Conservation (phyloP, 2,329 filamentous ascomycete genomes). For the Trichoderma sp. region DNA sequence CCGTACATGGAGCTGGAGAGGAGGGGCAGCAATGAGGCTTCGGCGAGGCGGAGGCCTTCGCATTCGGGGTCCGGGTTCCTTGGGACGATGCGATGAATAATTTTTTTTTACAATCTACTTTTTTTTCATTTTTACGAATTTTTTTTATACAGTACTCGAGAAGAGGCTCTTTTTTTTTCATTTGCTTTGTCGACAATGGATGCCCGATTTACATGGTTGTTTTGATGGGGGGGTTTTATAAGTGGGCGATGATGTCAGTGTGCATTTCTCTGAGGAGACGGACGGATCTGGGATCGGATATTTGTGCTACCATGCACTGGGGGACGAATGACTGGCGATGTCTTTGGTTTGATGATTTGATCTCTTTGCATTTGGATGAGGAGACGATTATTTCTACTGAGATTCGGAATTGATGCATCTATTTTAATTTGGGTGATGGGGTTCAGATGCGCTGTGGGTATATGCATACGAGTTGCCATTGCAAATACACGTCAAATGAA, state of each 20-base stretch:
- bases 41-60: slow-evolving; percentile 16
- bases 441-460: not conserved
- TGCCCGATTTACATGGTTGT: not conserved
- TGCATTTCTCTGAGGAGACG: not conserved
- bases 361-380: not conserved
- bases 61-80: slow-evolving; percentile 24
- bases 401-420: not conserved
- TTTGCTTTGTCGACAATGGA: not conserved
- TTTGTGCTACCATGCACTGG: not conserved
- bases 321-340: not conserved
- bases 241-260: slow-evolving; percentile 14
- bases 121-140: not conserved
- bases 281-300: not conserved
- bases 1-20: not conserved
- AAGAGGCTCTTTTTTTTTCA: not conserved
- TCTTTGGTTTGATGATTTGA: not conserved
- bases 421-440: not conserved
- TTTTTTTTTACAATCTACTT: not conserved
- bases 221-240: not conserved
- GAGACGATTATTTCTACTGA: not conserved
- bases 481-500: no score
- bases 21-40: slow-evolving; percentile 17
- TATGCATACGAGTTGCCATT: not conserved
- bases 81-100: slow-evolving; percentile 27
- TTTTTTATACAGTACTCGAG: not conserved